Evolutionary conservation across 1,139 yeast genomes (phyloP).

Genomic region (Kodamaea sp.): DNA sequence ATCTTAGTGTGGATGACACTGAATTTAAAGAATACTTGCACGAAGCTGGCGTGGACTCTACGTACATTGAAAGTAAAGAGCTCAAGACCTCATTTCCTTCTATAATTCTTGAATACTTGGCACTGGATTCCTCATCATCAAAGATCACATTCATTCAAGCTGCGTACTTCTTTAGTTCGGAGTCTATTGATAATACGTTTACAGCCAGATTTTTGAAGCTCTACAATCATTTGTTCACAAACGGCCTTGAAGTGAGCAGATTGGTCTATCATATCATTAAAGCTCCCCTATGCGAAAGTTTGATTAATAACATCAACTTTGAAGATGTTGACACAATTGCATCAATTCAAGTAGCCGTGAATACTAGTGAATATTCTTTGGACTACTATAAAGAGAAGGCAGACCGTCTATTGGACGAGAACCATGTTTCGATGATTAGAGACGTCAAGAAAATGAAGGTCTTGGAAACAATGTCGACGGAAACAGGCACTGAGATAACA

Average conservation of each 20-base stretch:
- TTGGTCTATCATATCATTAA: slow-evolving; percentile 48
- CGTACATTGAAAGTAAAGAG: slow-evolving; percentile 30
- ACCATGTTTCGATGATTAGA: slow-evolving; percentile 17
- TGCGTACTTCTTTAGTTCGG: slow-evolving; percentile 51
- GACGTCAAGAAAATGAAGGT: slow-evolving; percentile 14
- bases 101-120: slow-evolving; percentile 50
- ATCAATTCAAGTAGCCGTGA: slow-evolving; percentile 26
- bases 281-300: slow-evolving; percentile 38
- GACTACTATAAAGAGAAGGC: slow-evolving; percentile 15
- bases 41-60: slow-evolving; percentile 43
- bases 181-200: slow-evolving; percentile 44
- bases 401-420: slow-evolving; percentile 14
- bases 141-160: slow-evolving; percentile 53
- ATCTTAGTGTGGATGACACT: slow-evolving; percentile 48
- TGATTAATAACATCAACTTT: slow-evolving; percentile 31
- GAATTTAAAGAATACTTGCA: slow-evolving; percentile 48
- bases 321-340: slow-evolving; percentile 33
- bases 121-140: slow-evolving; percentile 42
- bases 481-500: slow-evolving; percentile 10
- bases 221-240: slow-evolving; percentile 42
- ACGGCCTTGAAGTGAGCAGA: slow-evolving; percentile 39
- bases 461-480: slow-evolving; percentile 6
- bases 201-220: slow-evolving; percentile 56
- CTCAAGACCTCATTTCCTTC: slow-evolving; percentile 45
- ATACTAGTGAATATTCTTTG: slow-evolving; percentile 20